A percentile compares a stretch with the other conserved stretches of the same genome.
Evolutionary conservation across 2,329 filamentous ascomycete genomes (phyloP).

Genomic region (Cryphonectria carpinicola): DNA sequence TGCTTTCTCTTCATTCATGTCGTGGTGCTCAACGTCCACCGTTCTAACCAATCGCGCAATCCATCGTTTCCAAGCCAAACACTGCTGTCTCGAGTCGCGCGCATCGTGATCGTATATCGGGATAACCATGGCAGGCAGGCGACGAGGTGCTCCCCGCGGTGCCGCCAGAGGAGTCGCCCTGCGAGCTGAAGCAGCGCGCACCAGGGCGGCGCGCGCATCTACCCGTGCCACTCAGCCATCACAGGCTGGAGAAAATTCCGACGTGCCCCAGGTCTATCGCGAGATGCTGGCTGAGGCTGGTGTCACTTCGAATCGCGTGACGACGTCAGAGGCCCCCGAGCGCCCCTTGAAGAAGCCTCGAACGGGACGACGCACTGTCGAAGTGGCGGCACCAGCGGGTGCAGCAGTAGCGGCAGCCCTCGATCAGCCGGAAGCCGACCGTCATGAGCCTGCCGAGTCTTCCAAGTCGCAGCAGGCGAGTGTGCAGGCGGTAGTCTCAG

Average conservation of each 20-base stretch:
- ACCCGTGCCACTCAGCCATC: slow-evolving; percentile 35
- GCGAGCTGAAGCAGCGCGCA: slow-evolving; percentile 22
- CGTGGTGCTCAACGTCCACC: not conserved
- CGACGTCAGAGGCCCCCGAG: slow-evolving; percentile 38
- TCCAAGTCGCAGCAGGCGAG: not conserved
- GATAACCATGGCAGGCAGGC: slow-evolving; percentile 23
- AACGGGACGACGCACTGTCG: slow-evolving; percentile 37
- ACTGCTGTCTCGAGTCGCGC: not conserved
- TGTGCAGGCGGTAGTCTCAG: slow-evolving; percentile 1
- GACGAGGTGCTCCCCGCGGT: slow-evolving; percentile 16
- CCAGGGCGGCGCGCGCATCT: slow-evolving; percentile 23
- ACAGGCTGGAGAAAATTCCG: slow-evolving; percentile 30
- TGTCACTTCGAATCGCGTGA: slow-evolving; percentile 37
- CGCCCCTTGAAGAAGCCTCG: slow-evolving; percentile 48
- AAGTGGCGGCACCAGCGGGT: not conserved
- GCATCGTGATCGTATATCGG: slow-evolving; percentile 1
- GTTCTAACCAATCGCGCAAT: not conserved
- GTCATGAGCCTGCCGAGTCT: not conserved
- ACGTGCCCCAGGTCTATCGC: slow-evolving; percentile 47
- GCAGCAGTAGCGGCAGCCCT: not conserved
- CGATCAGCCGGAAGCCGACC: no score
- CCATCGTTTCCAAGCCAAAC: no score
- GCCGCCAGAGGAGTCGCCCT: slow-evolving; percentile 17
- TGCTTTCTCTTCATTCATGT: not conserved
- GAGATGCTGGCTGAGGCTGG: slow-evolving; percentile 56